Percentiles rank a stretch among this genome's conserved stretches.
These are phyloP conservation scores for Melastoma candidum DNA, from an alignment of 441 rosid genomes.

Conservation along the genomic window DNA sequence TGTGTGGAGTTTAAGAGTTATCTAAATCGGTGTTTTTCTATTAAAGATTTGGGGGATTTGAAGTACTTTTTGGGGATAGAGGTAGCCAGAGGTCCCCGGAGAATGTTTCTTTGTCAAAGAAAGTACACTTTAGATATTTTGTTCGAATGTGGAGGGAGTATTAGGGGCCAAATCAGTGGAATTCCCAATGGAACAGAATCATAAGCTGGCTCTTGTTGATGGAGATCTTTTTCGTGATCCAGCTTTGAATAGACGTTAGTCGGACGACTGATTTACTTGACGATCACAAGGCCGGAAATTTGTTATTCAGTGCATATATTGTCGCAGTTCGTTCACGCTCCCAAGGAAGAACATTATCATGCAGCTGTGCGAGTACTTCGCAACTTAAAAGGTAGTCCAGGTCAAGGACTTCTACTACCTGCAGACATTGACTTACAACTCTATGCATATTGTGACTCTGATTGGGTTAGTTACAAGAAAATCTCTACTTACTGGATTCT, in stretches of 20 bases:
- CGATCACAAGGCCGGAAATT: not conserved
- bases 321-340: constrained; percentile 13
- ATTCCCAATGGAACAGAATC: constrained; percentile 4
- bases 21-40: not conserved
- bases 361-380: not conserved
- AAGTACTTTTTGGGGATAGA: not conserved
- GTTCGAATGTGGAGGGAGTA: not conserved
- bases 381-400: no score
- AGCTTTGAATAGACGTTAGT: not conserved
- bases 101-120: not conserved
- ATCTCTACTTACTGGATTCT: not conserved
- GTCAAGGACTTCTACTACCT: no score
- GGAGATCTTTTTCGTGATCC: not conserved
- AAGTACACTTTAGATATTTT: constrained; percentile 14
- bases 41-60: constrained; percentile 5
- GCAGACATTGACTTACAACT: not conserved
- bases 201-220: not conserved
- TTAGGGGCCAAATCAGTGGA: not conserved
- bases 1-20: not conserved
- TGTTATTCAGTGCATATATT: constrained; percentile 2
- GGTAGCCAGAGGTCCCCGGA: no score
- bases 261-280: constrained; percentile 1
- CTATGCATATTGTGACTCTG: constrained; percentile 4
- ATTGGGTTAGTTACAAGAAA: constrained; percentile 5
- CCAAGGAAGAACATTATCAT: constrained; percentile 1